Conservation (phyloP, 2,329 filamentous ascomycete species). For the Ophiostoma ips region DNA sequence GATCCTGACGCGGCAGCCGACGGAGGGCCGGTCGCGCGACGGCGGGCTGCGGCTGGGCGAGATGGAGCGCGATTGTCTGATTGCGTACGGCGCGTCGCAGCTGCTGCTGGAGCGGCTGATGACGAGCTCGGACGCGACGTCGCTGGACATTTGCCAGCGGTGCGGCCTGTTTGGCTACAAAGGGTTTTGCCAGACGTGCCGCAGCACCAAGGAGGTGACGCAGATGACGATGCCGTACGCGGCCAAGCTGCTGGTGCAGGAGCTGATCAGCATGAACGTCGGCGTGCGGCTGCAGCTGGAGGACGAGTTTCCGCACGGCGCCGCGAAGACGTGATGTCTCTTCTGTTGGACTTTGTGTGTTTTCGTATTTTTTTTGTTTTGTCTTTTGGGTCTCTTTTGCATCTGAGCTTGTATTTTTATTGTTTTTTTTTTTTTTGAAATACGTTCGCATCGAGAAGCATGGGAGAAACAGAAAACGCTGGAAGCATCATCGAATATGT, state of each 20-base stretch:
- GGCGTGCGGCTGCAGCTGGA: constrained; percentile 78
- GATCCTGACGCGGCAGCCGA: constrained; percentile 87
- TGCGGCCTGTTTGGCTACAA: constrained; percentile 94
- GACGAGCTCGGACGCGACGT: constrained; percentile 80
- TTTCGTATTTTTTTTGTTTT: background rate
- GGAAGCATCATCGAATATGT: too few species aligned
- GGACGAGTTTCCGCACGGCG: constrained; percentile 73
- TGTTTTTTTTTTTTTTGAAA: background rate
- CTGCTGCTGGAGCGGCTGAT: constrained; percentile 85
- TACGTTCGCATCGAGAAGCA: too few species aligned
- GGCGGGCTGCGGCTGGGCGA: constrained; percentile 89
- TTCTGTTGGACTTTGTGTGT: background rate
- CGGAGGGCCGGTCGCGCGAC: constrained; percentile 83
- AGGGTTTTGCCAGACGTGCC: constrained; percentile 88
- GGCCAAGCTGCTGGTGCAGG: constrained; percentile 89
- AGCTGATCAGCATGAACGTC: constrained; percentile 98
- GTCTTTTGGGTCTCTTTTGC: background rate
- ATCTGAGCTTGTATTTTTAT: background rate
- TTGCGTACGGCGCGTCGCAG: constrained; percentile 91
- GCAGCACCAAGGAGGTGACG: constrained; percentile 69
- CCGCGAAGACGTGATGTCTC: constrained; percentile 3
- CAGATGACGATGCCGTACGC: constrained; percentile 97
- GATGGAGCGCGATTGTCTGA: constrained; percentile 97
- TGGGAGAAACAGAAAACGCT: background rate
- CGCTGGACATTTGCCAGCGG: constrained; percentile 84